phyloP scores from a whole-genome alignment of 2,329 filamentous ascomycete species.

The Aspergillus sp. region DNA sequence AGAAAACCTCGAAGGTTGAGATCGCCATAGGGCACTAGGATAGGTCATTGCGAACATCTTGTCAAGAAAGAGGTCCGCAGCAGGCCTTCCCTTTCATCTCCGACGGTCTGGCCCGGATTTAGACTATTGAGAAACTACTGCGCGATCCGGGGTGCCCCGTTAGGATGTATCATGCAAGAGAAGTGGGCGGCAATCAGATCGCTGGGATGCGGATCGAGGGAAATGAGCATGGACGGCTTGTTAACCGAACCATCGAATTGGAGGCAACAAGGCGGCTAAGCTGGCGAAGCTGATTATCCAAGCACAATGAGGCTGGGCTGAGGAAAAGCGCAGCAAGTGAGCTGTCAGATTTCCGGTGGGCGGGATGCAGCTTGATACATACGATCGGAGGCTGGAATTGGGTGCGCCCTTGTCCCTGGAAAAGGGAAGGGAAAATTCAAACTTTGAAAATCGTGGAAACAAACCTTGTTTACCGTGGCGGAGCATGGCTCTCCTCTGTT shows the following conservation, averaged over 20 bases:
- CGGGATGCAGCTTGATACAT: slow-evolving; percentile 11
- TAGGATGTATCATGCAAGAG: background rate
- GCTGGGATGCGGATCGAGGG: background rate
- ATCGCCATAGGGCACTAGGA: background rate
- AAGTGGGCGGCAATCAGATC: slow-evolving; percentile 4
- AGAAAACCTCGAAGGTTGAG: background rate
- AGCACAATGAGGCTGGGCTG: background rate
- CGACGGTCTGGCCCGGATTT: background rate
- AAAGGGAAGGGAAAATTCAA: slow-evolving; percentile 1
- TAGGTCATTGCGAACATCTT: background rate
- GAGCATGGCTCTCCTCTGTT: background rate
- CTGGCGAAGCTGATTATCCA: background rate
- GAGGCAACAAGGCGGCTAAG: background rate
- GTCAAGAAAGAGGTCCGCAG: background rate
- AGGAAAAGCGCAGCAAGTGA: background rate
- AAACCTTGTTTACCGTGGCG: background rate
- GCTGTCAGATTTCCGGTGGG: slow-evolving; percentile 7
- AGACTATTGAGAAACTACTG: background rate
- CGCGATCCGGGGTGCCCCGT: background rate
- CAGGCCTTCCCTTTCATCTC: background rate
- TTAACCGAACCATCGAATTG: background rate
- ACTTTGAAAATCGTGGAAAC: background rate
- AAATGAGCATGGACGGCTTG: background rate
- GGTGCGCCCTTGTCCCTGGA: background rate
- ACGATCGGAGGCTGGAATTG: slow-evolving; percentile 5